Conservation (phyloP, 257 asterid species). For the Ocimum tenuiflorum region DNA sequence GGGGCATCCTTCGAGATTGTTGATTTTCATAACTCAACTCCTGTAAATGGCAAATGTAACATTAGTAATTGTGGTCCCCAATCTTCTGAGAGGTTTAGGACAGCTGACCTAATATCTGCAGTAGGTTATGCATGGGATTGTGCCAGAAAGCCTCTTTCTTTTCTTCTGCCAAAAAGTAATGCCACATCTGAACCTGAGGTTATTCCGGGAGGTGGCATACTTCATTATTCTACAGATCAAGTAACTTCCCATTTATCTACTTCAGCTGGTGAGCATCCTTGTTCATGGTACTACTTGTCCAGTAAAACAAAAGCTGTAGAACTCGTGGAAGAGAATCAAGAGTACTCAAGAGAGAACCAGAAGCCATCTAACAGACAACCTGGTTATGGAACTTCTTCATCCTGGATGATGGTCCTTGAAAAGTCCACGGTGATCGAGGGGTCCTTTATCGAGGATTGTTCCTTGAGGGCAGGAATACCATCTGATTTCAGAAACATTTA, state of each 20-base stretch:
- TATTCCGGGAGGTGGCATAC: slow-evolving; percentile 24
- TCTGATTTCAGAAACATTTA: slow-evolving; percentile 31
- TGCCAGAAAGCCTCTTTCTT: slow-evolving; percentile 54
- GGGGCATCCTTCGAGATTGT: slow-evolving; percentile 40
- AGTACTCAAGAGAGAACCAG: slow-evolving; percentile 26
- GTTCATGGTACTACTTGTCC: slow-evolving; percentile 18
- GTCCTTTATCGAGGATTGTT: slow-evolving; percentile 18
- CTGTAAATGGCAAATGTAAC: slow-evolving; percentile 32
- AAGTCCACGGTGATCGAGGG: slow-evolving; percentile 23
- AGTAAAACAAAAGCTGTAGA: slow-evolving; percentile 26
- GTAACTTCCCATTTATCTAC: slow-evolving; percentile 22
- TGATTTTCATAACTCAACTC: slow-evolving; percentile 25
- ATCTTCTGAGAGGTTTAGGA: slow-evolving; percentile 47
- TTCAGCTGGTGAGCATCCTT: slow-evolving; percentile 29
- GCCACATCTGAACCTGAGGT: slow-evolving; percentile 24
- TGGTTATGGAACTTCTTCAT: slow-evolving; percentile 22
- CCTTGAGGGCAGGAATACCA: slow-evolving; percentile 19
- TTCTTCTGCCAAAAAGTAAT: slow-evolving; percentile 35
- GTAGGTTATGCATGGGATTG: slow-evolving; percentile 49
- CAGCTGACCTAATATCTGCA: slow-evolving; percentile 62
- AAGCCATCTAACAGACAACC: slow-evolving; percentile 29
- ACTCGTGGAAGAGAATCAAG: slow-evolving; percentile 20
- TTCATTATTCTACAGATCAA: slow-evolving; percentile 25
- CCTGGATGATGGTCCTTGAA: slow-evolving; percentile 33
- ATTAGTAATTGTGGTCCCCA: slow-evolving; percentile 24